phyloP scores from a whole-genome alignment of 768 basidiomycete genomes.

The Suillus discolor region DNA sequence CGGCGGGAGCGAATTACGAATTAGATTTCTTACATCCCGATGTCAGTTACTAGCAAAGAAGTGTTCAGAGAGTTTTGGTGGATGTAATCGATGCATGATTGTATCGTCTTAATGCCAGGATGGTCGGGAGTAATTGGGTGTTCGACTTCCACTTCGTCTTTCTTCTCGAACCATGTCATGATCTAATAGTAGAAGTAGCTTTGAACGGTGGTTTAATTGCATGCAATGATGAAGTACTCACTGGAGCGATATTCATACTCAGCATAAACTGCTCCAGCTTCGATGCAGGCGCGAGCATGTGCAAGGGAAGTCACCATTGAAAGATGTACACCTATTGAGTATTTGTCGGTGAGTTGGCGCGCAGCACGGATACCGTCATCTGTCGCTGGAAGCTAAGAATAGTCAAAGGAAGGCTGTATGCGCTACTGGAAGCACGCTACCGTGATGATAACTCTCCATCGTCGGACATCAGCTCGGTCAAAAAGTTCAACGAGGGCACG shows the following conservation, averaged over 20 bases:
- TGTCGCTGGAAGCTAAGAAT: conserved; percentile 58
- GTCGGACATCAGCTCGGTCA: conserved; percentile 39
- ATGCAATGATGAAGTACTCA: conserved; percentile 32
- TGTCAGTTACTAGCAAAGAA: conserved; percentile 43
- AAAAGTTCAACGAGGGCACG: conserved; percentile 43
- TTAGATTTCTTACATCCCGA: conserved; percentile 40
- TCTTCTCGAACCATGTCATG: conserved; percentile 44
- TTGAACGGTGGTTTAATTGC: conserved; percentile 8
- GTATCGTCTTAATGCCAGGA: conserved; percentile 50
- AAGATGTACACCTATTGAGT: conserved; percentile 53
- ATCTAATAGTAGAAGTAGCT: conserved; percentile 30
- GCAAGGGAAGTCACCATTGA: conserved; percentile 52
- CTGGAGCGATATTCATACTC: conserved; percentile 51
- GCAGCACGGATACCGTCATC: conserved; percentile 54
- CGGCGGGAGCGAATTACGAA: neutral
- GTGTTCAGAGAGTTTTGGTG: conserved; percentile 40
- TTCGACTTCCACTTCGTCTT: conserved; percentile 21
- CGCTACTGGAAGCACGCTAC: conserved; percentile 30
- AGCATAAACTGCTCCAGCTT: conserved; percentile 50
- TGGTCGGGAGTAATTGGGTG: conserved; percentile 26
- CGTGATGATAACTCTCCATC: conserved; percentile 48
- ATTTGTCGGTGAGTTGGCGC: conserved; percentile 35
- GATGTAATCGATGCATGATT: conserved; percentile 48
- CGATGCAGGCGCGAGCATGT: conserved; percentile 59
- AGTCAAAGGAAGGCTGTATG: neutral